Percentiles rank a stretch among this genome's conserved stretches.
These are phyloP conservation scores for Hanseniaspora occidentalis DNA, from an alignment of 805 yeast genomes.

Conservation along the genomic window DNA sequence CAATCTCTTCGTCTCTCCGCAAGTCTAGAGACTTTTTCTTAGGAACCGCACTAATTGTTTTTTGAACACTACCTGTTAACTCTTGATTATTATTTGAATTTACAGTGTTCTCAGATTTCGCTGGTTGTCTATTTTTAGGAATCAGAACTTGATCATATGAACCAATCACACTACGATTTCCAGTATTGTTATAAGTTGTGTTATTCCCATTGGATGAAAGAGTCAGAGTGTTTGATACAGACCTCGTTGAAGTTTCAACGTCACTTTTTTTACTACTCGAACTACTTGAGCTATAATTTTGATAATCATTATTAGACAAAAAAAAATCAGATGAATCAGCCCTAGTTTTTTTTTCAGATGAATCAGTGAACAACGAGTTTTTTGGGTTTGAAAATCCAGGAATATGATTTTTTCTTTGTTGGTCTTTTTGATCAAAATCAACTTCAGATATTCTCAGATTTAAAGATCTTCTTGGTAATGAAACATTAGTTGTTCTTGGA, in stretches of 20 bases:
- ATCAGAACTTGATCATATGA: not conserved
- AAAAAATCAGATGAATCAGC: too few relatives aligned
- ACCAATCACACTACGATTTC: not conserved
- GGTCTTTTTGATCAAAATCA: not conserved
- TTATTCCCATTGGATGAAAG: not conserved
- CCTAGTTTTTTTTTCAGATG: not conserved
- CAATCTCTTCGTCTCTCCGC: constrained; percentile 51
- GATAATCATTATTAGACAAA: not conserved
- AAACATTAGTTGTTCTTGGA: not conserved
- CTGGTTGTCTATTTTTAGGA: not conserved
- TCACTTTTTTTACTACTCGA: not conserved
- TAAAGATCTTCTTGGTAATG: constrained; percentile 1
- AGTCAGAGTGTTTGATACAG: constrained; percentile 1
- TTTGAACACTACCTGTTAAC: constrained; percentile 26
- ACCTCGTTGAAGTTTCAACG: not conserved
- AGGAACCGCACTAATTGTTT: constrained; percentile 41
- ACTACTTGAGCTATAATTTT: not conserved
- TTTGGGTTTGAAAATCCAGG: not conserved
- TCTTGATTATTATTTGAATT: not conserved
- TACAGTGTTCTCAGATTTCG: not conserved
- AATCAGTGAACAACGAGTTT: not conserved
- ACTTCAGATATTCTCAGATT: constrained; percentile 5
- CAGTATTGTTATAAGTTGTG: not conserved
- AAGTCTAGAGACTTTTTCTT: constrained; percentile 43
- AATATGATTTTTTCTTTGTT: too few relatives aligned